These are phyloP conservation scores for Podospora comata DNA, from an alignment of 495 filamentous ascomycete species.

Conservation along the genomic window DNA sequence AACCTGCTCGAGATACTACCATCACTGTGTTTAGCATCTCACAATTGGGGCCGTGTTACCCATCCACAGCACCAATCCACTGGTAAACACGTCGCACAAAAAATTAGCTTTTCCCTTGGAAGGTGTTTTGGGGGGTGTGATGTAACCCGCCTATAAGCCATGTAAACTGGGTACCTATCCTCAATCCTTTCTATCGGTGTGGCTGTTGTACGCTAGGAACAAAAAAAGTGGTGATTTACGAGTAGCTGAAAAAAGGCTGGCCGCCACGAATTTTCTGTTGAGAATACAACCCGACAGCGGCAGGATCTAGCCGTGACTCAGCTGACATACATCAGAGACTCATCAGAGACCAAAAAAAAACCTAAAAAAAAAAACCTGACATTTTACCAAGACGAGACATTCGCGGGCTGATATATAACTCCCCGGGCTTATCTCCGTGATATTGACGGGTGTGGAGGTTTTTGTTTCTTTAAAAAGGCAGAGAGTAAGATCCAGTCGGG, in stretches of 20 bases:
- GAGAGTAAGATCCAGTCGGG: not conserved
- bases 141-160: not conserved
- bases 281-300: not conserved
- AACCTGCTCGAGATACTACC: no score
- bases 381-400: constrained; percentile 2
- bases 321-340: not conserved
- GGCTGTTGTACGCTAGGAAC: not conserved
- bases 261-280: not conserved
- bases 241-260: not conserved
- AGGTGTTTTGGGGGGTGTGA: no score
- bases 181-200: not conserved
- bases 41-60: not conserved
- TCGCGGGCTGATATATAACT: not conserved
- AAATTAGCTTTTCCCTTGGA: not conserved
- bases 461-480: not conserved
- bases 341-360: not conserved
- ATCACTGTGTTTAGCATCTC: not conserved
- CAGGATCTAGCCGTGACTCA: not conserved
- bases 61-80: not conserved
- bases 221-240: not conserved
- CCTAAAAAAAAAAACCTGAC: not conserved
- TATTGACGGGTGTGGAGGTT: constrained; percentile 2
- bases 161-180: not conserved
- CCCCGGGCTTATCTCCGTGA: constrained; percentile 5
- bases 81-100: not conserved